These are phyloP conservation scores for Ceratocystiopsis minuta DNA, from an alignment of 2,329 filamentous ascomycete genomes.

Conservation along the genomic window DNA sequence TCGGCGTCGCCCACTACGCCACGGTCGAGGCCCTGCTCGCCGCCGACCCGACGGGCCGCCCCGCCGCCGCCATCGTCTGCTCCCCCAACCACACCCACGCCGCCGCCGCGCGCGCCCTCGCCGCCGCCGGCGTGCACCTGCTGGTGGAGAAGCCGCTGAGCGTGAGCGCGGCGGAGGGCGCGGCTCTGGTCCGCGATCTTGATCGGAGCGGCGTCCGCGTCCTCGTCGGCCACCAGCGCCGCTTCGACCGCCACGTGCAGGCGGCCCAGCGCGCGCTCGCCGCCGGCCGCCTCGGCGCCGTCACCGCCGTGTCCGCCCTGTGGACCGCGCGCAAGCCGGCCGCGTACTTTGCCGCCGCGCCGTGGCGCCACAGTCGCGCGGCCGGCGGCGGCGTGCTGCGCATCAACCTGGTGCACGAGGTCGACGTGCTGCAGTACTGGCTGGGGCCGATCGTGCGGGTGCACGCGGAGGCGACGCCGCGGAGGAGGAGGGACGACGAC, in stretches of 20 bases:
- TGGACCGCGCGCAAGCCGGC: conserved; percentile 35
- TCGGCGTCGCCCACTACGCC: neutral
- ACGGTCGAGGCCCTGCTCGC: no score
- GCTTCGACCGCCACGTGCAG: conserved; percentile 38
- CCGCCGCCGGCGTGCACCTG: conserved; percentile 29
- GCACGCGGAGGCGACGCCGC: conserved; percentile 27
- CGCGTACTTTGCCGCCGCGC: conserved; percentile 26
- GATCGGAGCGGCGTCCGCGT: conserved; percentile 6
- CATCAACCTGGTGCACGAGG: conserved; percentile 39
- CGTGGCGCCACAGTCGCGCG: conserved; percentile 11
- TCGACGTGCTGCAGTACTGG: conserved; percentile 38
- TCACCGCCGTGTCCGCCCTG: conserved; percentile 33
- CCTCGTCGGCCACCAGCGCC: conserved; percentile 38
- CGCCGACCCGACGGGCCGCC: neutral
- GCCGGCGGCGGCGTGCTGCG: conserved; percentile 33
- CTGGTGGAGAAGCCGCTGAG: conserved; percentile 40
- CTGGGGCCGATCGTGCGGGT: conserved; percentile 34
- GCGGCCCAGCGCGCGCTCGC: conserved; percentile 27
- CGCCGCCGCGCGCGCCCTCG: conserved; percentile 27
- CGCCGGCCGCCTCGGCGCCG: conserved; percentile 9
- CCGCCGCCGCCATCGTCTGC: conserved; percentile 4
- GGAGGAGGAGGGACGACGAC: conserved; percentile 13
- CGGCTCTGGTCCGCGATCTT: conserved; percentile 12
- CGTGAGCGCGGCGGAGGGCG: conserved; percentile 15
- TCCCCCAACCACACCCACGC: conserved; percentile 43